Conservation (phyloP, 75 land plant species). For the Picea sitchensis region DNA sequence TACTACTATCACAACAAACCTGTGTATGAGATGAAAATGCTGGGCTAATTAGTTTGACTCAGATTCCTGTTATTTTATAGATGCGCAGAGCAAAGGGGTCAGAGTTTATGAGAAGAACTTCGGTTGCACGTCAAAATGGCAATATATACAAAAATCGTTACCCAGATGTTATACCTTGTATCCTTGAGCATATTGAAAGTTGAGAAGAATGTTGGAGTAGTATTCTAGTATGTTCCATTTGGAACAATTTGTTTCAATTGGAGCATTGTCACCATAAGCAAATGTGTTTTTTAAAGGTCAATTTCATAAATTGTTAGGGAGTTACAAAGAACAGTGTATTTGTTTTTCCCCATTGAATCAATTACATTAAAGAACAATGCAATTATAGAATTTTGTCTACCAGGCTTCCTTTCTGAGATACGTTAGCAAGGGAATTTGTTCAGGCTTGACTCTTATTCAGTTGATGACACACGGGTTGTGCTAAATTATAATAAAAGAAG, state of each 20-base stretch:
- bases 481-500: conserved; percentile 44
- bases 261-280: not conserved
- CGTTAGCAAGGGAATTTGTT: not conserved
- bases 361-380: not conserved
- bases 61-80: conserved; percentile 19
- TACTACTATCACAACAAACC: not conserved
- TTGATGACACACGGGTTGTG: conserved; percentile 76
- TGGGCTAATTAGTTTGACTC: not conserved
- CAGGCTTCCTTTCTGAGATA: not conserved
- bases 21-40: not conserved
- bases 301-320: not conserved
- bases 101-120: conserved; percentile 35
- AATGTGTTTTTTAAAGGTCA: not conserved
- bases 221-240: not conserved
- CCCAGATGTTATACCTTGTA: conserved; percentile 84
- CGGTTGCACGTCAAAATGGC: conserved; percentile 38
- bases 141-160: conserved; percentile 75
- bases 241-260: not conserved
- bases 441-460: conserved; percentile 28
- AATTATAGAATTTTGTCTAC: not conserved
- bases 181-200: not conserved
- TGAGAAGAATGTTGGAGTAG: not conserved
- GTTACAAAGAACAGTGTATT: not conserved
- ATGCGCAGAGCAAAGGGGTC: conserved; percentile 25
- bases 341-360: not conserved